Percentiles rank a stretch among this genome's conserved stretches.
Conservation (phyloP, 1,284 basidiomycete genomes). For the Pyrrhoderma lamaoense region DNA sequence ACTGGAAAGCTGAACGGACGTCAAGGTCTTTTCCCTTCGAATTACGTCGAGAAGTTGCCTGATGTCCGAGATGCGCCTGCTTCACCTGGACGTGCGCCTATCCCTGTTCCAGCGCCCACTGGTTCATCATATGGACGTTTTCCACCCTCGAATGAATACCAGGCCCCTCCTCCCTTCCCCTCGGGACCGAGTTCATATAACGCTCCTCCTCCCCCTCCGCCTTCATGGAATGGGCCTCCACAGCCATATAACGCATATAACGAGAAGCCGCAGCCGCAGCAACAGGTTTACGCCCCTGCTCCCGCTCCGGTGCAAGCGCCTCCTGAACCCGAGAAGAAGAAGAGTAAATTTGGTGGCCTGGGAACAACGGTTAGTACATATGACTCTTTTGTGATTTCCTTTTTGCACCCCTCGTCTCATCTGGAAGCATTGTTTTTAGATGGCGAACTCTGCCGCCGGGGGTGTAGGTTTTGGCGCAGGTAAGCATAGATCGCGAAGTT, state of each 20-base stretch:
- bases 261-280: slow-evolving; percentile 26
- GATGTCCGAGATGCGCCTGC: background rate
- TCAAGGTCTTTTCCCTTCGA: slow-evolving; percentile 59
- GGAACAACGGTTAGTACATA: slow-evolving; percentile 53
- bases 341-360: slow-evolving; percentile 50
- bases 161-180: slow-evolving; percentile 19
- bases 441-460: slow-evolving; percentile 52
- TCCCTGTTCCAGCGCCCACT: background rate
- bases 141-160: background rate
- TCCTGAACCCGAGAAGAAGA: slow-evolving; percentile 45
- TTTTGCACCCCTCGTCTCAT: no score
- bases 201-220: slow-evolving; percentile 10
- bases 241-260: slow-evolving; percentile 14
- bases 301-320: slow-evolving; percentile 21
- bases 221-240: slow-evolving; percentile 19
- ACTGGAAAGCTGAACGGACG: slow-evolving; percentile 45
- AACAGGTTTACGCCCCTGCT: slow-evolving; percentile 24
- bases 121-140: slow-evolving; percentile 1
- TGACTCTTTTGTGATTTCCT: slow-evolving; percentile 26
- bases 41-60: slow-evolving; percentile 23
- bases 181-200: slow-evolving; percentile 11
- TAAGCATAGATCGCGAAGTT: slow-evolving; percentile 25
- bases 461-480: slow-evolving; percentile 60
- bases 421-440: slow-evolving; percentile 30
- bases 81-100: slow-evolving; percentile 4